These are phyloP conservation scores for Pyricularia sp. DNA, from an alignment of 2,329 filamentous ascomycete species.

Conservation along the genomic window DNA sequence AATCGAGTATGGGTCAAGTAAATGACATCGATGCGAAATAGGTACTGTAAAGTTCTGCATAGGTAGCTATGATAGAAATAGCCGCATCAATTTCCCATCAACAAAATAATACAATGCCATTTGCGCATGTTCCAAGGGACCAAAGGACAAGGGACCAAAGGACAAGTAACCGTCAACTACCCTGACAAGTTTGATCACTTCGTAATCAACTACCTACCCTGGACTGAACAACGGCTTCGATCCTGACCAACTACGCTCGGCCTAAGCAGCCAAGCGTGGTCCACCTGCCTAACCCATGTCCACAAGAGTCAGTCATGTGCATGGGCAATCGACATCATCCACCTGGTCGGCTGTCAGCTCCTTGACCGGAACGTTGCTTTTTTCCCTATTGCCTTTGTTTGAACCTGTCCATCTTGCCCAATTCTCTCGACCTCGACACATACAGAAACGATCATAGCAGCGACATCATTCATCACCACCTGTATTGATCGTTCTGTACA, in stretches of 20 bases:
- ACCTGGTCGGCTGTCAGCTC: not conserved
- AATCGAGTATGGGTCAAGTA: not conserved
- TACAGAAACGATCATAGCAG: not conserved
- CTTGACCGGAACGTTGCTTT: not conserved
- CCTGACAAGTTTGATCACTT: too few species aligned
- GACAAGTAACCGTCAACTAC: not conserved
- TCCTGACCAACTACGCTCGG: not conserved
- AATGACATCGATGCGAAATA: not conserved
- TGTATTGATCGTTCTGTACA: not conserved
- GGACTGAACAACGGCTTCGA: not conserved
- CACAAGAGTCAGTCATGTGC: not conserved
- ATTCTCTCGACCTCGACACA: not conserved
- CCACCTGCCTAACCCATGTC: not conserved
- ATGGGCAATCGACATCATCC: not conserved
- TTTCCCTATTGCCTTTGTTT: not conserved
- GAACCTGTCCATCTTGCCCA: not conserved
- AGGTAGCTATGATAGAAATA: not conserved
- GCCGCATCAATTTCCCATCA: not conserved
- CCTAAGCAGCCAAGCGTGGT: not conserved
- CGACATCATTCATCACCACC: not conserved
- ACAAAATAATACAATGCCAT: not conserved
- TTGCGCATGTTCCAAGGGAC: not conserved
- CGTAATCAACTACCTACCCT: not conserved
- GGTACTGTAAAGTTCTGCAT: not conserved
- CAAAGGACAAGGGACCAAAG: too few species aligned